Evolutionary conservation across 257 asterid genomes (phyloP).

Genomic region (Dorcoceras hygrometricum): DNA sequence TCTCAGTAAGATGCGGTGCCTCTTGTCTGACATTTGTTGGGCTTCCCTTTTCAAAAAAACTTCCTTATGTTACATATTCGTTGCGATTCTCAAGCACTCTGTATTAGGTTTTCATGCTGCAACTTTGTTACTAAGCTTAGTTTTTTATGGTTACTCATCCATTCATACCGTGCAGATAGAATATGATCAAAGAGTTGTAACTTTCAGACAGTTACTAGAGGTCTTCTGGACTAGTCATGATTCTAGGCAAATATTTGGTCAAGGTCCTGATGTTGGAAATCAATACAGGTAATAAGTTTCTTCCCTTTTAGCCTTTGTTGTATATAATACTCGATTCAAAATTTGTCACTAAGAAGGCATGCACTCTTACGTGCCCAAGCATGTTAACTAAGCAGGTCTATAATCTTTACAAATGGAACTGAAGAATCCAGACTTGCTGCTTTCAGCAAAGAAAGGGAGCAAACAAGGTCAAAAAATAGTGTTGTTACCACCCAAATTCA

Average conservation of each 20-base stretch:
- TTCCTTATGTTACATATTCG: not conserved
- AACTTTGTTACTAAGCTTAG: not conserved
- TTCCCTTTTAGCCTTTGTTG: conserved; percentile 16
- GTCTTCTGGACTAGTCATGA: conserved; percentile 90
- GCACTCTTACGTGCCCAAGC: conserved; percentile 21
- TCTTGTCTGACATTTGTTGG: not conserved
- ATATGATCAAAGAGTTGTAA: conserved; percentile 62
- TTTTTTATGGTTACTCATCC: not conserved
- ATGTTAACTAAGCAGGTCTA: conserved; percentile 56
- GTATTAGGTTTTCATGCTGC: not conserved
- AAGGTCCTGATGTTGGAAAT: conserved; percentile 97
- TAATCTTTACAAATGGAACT: conserved; percentile 79
- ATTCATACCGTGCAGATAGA: conserved; percentile 58
- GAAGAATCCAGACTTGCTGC: conserved; percentile 89
- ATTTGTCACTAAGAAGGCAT: conserved; percentile 15
- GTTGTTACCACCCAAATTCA: conserved; percentile 88
- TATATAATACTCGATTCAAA: not conserved
- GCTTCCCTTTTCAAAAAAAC: not conserved
- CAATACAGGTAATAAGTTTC: conserved; percentile 68
- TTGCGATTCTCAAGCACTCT: not conserved
- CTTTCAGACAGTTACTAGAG: conserved; percentile 77
- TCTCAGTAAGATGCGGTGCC: not conserved
- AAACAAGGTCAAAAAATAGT: conserved; percentile 68
- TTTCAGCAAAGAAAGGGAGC: conserved; percentile 92
- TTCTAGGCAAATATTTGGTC: conserved; percentile 95